Evolutionary conservation across 257 asterid species (phyloP), one percentile per base, ranked within the genome.

Genomic region (Verbascum thapsus): DNA sequence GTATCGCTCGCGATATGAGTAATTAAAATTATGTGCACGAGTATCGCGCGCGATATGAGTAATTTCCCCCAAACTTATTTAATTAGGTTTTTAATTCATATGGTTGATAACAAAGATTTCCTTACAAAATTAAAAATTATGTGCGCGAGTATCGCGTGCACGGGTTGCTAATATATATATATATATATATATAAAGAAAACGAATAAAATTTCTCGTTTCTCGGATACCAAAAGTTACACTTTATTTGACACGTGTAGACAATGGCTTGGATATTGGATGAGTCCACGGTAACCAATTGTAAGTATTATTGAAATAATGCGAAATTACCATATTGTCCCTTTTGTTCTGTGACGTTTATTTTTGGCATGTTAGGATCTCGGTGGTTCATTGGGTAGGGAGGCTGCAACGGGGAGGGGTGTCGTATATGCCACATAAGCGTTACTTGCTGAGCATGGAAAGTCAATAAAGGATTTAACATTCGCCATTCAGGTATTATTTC

Each of bases 231-330:
- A 32, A 39, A 50, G 35, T 48, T 8, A n/a, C 3, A 0, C 13
- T n/a, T 12, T 42, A 19, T 66, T 74, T 72, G 58, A 49, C 5
- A 61, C 52, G 43, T 43, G 74, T 94, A 91, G 94, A 92, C 98
- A 9, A 92, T 92, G 98, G 98, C 96, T 38, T 92, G 98, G 97
- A 92, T 92, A 58, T 77, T 92, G 68, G 98, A 89, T 12, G 98
- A 92, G 84, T 92, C 34, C 98, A 92, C 51, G 97, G 97, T 8
- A 89, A 72, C 97, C 98, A 32, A 76, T 85, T 47, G 98, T 91
- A 76, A 81, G 90, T 74, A 9, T n/a, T 44, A 34, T 26, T 52
- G 17, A 0, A 26, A 26, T 26, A n/a, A 26, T 26, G 32, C 32
- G 5, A 26, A 26, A 1, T 26, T 26, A 26, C 32, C 32, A 26